Base-by-base conservation (phyloP, 495 filamentous ascomycete genomes). In the Pyronema domesticum region DNA sequence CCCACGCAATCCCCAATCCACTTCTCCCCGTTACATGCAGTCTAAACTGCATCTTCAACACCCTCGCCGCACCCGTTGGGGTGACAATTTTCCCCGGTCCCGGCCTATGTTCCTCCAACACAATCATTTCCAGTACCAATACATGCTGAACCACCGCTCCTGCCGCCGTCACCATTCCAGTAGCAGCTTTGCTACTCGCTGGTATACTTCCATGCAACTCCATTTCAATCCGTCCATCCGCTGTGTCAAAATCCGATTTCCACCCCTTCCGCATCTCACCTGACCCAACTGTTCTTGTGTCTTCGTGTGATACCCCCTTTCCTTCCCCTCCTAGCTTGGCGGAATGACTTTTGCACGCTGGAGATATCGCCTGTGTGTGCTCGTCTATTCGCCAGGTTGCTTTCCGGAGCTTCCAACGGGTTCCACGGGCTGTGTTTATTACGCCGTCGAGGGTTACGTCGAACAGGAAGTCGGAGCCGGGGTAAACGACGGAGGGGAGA, bases 321-420 rank as follows among this genome's bases (percentile, higher is more conserved):
- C 73, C 76, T 7, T 58, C 56, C 34, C 79, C 79, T 36, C 81
- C 81, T 30, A 85, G 69, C 67, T 84, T 86, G 60, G 79, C 74
- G 19, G 73, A 67, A 68, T 96, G 91, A 59, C 83, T 81, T 35
- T 72, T 60, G 70, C 91, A 99, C 11, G 87, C 84, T 0, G 85
- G 80, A 0, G 86, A 85, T 33, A 94, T 75, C 19, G 82, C 81
- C 66, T 79, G 82, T 60, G 83, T 75, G 48, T 76, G 77, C 69
- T 99, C 89, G 48, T 95, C 89, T 51, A 99, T 81, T 55, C 83
- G 79, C 91, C 91, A 99, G 58, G 80, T 85, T 61, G 95, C 76
- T 64, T 89, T 86, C 61, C 86, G 84, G 45, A 99, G 70, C 45
- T 82, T 81, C 91, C 89, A 95, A 55, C 88, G 82, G 14, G 72